A percentile compares a stretch with the other conserved stretches of the same genome.
Conservation (phyloP, 1,284 basidiomycete species). For the Ustilago shanxiensis region DNA sequence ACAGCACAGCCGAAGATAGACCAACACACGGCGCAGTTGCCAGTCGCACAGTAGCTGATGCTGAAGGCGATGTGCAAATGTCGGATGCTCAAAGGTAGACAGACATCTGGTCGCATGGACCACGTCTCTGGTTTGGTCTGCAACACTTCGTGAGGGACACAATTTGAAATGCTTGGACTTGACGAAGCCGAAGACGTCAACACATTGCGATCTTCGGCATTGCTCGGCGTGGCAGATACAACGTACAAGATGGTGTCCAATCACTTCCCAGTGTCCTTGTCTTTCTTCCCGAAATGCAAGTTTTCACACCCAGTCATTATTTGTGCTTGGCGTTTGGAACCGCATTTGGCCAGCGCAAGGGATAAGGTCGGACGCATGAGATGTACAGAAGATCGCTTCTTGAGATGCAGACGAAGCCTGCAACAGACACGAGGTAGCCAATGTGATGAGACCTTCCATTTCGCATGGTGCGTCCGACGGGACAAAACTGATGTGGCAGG, state of each 20-base stretch:
- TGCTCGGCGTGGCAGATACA: too few species aligned
- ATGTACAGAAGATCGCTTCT: neutral
- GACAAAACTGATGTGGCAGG: neutral
- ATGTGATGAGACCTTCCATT: neutral
- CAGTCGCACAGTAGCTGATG: conserved; percentile 10
- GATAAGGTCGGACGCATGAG: neutral
- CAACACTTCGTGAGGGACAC: neutral
- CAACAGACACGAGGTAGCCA: neutral
- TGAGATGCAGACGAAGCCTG: neutral
- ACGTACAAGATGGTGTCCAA: neutral
- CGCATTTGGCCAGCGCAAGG: neutral
- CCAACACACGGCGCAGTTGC: conserved; percentile 1
- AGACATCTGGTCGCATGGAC: neutral
- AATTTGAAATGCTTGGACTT: neutral
- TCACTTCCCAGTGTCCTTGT: neutral
- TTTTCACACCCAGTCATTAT: neutral
- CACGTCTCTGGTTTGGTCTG: neutral
- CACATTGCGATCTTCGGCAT: too few species aligned
- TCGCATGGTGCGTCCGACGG: neutral
- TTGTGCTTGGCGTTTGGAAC: neutral
- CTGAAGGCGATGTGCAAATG: conserved; percentile 47
- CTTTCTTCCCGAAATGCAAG: neutral
- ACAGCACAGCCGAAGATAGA: neutral
- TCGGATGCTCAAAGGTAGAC: conserved; percentile 18
- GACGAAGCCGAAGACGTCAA: too few species aligned